Evolutionary conservation across 257 asterid genomes (phyloP).

Genomic region (Nicotiana benthamiana): DNA sequence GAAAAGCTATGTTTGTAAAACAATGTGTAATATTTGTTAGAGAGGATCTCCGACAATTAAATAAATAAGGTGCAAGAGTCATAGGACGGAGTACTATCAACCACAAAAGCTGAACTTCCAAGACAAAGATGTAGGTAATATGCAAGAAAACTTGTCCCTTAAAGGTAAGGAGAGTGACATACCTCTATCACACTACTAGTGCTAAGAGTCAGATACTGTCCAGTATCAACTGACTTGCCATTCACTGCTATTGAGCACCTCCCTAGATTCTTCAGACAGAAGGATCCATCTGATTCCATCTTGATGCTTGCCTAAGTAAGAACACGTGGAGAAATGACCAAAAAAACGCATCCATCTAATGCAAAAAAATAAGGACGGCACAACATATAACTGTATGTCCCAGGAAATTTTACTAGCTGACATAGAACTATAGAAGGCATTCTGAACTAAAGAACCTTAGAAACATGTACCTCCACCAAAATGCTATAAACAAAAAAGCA

Average conservation of each 20-base stretch:
- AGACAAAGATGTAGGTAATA: neutral
- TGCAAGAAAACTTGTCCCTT: neutral
- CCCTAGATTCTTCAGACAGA: constrained; percentile 76
- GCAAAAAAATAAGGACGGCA: neutral
- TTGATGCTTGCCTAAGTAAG: constrained; percentile 68
- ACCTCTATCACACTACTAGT: constrained; percentile 89
- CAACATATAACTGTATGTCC: neutral
- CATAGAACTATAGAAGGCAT: neutral
- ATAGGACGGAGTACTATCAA: neutral
- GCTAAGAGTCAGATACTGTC: constrained; percentile 59
- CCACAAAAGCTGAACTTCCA: neutral
- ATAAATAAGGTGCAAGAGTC: neutral
- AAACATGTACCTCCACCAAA: neutral
- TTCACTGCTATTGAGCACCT: constrained; percentile 71
- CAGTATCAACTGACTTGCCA: constrained; percentile 54
- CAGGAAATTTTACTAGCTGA: neutral
- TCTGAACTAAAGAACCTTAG: neutral
- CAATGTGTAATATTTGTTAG: neutral
- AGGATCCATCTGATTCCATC: constrained; percentile 84
- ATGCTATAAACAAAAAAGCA: neutral
- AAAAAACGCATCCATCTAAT: neutral
- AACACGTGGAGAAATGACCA: neutral
- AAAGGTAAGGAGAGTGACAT: constrained; percentile 13
- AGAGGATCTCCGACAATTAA: neutral
- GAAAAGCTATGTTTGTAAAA: neutral